phyloP scores from a whole-genome alignment of 495 filamentous ascomycete species.

The Aspergillus campestris region DNA sequence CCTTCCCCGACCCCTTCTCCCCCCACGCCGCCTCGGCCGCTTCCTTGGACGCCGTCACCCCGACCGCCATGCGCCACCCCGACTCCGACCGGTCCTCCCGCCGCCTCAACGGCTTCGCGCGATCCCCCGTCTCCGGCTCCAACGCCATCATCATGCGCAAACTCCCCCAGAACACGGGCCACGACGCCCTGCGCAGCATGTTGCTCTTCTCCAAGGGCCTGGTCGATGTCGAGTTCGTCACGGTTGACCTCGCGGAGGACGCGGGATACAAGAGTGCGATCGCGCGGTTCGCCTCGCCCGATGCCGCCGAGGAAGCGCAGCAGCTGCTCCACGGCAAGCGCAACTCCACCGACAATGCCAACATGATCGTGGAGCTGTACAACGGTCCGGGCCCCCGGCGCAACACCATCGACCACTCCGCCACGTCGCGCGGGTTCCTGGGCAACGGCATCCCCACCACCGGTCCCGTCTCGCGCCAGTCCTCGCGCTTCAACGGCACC shows the following conservation, averaged over 20 bases:
- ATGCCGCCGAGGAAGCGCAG: slow-evolving; percentile 69
- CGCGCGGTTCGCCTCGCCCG: slow-evolving; percentile 61
- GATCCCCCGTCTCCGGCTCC: slow-evolving; percentile 26
- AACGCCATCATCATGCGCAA: slow-evolving; percentile 63
- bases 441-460: slow-evolving; percentile 46
- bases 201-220: slow-evolving; percentile 80
- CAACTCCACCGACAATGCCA: slow-evolving; percentile 63
- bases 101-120: slow-evolving; percentile 37
- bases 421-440: slow-evolving; percentile 36
- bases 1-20: slow-evolving; percentile 38
- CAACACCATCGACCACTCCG: slow-evolving; percentile 53
- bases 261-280: slow-evolving; percentile 65
- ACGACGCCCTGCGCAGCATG: slow-evolving; percentile 70
- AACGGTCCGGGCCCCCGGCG: slow-evolving; percentile 39
- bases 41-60: slow-evolving; percentile 35
- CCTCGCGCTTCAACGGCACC: slow-evolving; percentile 68
- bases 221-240: slow-evolving; percentile 62
- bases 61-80: slow-evolving; percentile 40
- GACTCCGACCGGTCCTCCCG: slow-evolving; percentile 39
- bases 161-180: slow-evolving; percentile 62
- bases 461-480: slow-evolving; percentile 53
- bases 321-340: slow-evolving; percentile 71
- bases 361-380: slow-evolving; percentile 71
- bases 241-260: slow-evolving; percentile 57
- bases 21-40: slow-evolving; percentile 34